Conservation (phyloP, 345 rosid species). For the Salix koriyanagi region DNA sequence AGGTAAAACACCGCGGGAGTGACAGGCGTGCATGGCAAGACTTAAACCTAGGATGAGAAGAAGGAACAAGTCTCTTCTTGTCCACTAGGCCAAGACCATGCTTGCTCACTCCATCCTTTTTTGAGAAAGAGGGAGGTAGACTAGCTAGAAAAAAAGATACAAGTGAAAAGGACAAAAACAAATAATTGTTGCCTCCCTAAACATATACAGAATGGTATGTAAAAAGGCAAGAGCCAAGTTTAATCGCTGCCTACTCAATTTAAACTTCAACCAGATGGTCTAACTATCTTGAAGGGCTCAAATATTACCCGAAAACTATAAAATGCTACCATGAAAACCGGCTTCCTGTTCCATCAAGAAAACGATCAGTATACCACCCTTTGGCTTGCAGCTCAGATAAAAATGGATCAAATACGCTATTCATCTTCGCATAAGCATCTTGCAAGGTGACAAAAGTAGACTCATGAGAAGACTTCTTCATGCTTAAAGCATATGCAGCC, state of each 20-base stretch:
- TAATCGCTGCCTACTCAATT: constrained; percentile 5
- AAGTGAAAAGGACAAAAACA: neutral
- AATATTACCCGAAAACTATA: neutral
- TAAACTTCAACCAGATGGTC: neutral
- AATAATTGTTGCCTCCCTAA: neutral
- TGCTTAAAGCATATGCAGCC: constrained; percentile 60
- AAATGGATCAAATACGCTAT: constrained; percentile 44
- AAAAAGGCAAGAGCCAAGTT: neutral
- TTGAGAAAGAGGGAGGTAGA: neutral
- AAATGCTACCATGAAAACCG: constrained; percentile 59
- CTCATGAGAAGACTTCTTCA: constrained; percentile 33
- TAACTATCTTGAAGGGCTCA: neutral
- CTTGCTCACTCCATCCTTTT: neutral
- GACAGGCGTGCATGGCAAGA: accelerated
- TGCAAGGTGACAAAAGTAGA: constrained; percentile 32
- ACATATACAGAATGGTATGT: neutral
- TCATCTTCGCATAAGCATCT: constrained; percentile 70
- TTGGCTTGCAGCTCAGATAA: constrained; percentile 58
- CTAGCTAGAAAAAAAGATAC: neutral
- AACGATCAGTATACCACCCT: constrained; percentile 94
- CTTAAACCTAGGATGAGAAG: too few species aligned
- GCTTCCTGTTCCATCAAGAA: constrained; percentile 75
- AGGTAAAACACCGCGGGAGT: too few species aligned
- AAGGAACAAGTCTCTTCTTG: too few species aligned
- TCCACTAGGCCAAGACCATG: too few species aligned